Evolutionary conservation across 768 basidiomycete genomes (phyloP).

Genomic region (Lactarius trivialis): DNA sequence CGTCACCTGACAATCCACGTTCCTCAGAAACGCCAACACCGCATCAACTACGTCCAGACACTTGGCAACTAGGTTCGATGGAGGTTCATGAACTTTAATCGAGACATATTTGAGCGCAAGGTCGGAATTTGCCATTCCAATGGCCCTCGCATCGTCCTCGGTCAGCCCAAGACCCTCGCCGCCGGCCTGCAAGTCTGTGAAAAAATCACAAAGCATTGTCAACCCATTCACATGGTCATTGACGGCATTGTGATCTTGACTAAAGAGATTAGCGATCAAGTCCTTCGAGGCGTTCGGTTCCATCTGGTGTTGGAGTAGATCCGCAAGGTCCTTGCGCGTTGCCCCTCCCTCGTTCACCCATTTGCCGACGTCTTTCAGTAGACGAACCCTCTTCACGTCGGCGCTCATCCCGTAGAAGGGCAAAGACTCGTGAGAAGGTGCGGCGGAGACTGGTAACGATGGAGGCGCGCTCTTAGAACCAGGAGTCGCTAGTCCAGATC

Average conservation of each 20-base stretch:
- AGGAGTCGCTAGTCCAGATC: conserved; percentile 33
- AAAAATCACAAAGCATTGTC: conserved; percentile 68
- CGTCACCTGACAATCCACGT: conserved; percentile 66
- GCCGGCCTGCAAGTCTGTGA: conserved; percentile 47
- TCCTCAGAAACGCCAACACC: conserved; percentile 68
- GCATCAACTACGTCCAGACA: conserved; percentile 84
- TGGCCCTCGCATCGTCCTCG: conserved; percentile 46
- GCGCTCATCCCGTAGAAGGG: conserved; percentile 47
- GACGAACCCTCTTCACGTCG: conserved; percentile 58
- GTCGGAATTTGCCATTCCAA: conserved; percentile 84
- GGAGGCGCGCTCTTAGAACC: conserved; percentile 30
- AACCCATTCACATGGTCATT: conserved; percentile 87
- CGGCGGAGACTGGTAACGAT: conserved; percentile 30
- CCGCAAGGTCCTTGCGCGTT: conserved; percentile 80
- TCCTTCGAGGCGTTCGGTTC: conserved; percentile 75
- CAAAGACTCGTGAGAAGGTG: conserved; percentile 26
- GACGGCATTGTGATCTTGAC: conserved; percentile 91
- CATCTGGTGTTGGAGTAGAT: conserved; percentile 87
- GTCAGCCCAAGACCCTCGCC: conserved; percentile 46
- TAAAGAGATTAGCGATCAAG: conserved; percentile 73
- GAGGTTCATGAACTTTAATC: conserved; percentile 82
- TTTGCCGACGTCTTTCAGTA: conserved; percentile 66
- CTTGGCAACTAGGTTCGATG: conserved; percentile 81
- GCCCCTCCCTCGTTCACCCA: conserved; percentile 87
- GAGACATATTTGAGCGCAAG: conserved; percentile 90